Base-by-base conservation (phyloP, 2,329 filamentous ascomycete species). In the Rachicladosporium sp. region DNA sequence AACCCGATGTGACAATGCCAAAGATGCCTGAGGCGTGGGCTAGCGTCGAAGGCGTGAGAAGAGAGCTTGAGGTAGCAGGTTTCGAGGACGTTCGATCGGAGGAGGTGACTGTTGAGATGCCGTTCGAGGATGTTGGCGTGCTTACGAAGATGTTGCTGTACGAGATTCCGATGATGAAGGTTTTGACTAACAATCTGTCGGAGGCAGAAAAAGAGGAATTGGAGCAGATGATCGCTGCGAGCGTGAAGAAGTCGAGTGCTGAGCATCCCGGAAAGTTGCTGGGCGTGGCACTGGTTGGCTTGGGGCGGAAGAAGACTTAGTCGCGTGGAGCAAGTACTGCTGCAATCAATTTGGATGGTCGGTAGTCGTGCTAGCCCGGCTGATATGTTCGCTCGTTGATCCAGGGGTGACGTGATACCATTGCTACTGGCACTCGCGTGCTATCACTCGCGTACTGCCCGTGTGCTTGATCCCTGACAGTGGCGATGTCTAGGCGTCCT, bases 1-100 rank as follows among this genome's bases (percentile, higher is more conserved):
- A 46, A 7, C 43, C 52, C 3, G 48, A 50, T 21, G 48, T 46
- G 23, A 21, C 38, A 19, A 8, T 51, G 13, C 45, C 46, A 4
- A 32, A 43, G 23, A 37, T 59, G 6, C 51, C 51, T 8, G 36
- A 40, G 19, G 46, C 46, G 29, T 59, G 56, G 55, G 39, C 11
- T 2, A 43, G 31, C 13, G 43, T 33, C 0, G 38, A 36, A 1
- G 50, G 40, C 6, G 21, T 58, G 4, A 36, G 41, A n/a, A 42
- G 34, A 1, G 49, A 56, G 44, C 35, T 59, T 12, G 42, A 52
- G 36, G 44, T 44, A 15, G 55, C 55, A 10, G 52, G 52, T 2
- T 58, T 58, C 34, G 36, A 38, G 31, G 49, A 57, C n/a, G 46
- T 54, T 9, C 41, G 46, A 9, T 36, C 39, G 1, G 41, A 49